A percentile compares a stretch with the other conserved stretches of the same genome.
phyloP scores from a whole-genome alignment of 345 rosid species.

The Melaleuca quinquenervia region DNA sequence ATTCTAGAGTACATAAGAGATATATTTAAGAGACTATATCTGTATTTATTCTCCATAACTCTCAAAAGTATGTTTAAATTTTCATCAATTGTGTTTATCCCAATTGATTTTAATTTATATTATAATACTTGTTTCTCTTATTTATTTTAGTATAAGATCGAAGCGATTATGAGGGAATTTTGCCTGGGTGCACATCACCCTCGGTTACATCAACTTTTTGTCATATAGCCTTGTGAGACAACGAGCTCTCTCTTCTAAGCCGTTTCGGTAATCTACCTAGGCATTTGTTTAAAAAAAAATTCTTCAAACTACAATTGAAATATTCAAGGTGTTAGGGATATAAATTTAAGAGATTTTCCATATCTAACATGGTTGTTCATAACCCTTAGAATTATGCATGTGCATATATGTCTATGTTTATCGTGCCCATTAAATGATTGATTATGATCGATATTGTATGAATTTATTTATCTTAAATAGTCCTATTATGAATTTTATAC shows the following conservation, averaged over 20 bases:
- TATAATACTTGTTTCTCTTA: background rate
- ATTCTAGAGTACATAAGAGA: background rate
- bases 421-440: background rate
- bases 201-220: background rate
- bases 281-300: no score
- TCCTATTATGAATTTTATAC: background rate
- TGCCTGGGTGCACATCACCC: background rate
- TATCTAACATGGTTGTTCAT: background rate
- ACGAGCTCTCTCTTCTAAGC: background rate
- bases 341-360: background rate
- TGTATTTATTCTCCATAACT: background rate
- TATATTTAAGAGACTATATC: background rate
- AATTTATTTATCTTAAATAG: background rate
- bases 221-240: background rate
- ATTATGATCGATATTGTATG: background rate
- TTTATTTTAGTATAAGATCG: rapidly evolving
- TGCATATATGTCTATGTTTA: background rate
- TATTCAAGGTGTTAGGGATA: background rate
- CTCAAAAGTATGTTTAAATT: background rate
- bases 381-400: background rate
- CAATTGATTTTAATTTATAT: background rate
- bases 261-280: background rate
- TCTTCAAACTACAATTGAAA: background rate
- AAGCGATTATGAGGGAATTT: background rate
- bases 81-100: background rate